phyloP scores from a whole-genome alignment of 306 rosid species.

The Medicago ruthenica region DNA sequence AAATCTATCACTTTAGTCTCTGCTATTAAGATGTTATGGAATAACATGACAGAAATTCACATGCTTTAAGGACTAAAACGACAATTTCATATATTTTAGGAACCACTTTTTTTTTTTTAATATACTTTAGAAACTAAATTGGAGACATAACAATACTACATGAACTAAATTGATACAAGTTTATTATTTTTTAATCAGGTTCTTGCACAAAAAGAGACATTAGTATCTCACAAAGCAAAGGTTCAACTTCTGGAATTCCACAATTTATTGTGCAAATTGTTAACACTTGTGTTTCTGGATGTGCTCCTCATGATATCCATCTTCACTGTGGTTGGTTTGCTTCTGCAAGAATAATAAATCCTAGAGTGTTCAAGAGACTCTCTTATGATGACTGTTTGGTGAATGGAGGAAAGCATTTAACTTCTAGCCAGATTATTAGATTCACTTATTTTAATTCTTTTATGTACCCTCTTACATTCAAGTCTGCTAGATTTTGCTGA shows the following conservation, averaged over 20 bases:
- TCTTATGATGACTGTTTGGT: slow-evolving; percentile 70
- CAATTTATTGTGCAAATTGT: slow-evolving; percentile 62
- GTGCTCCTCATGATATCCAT: slow-evolving; percentile 64
- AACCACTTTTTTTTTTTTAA: not conserved
- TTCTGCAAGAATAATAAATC: slow-evolving; percentile 62
- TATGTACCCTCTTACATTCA: slow-evolving; percentile 64
- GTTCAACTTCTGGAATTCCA: slow-evolving; percentile 63
- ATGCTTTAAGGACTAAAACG: not conserved
- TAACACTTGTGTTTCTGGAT: slow-evolving; percentile 67
- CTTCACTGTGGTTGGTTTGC: slow-evolving; percentile 85
- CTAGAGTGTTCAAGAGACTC: slow-evolving; percentile 66
- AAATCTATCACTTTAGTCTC: not conserved
- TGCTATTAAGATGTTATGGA: not conserved
- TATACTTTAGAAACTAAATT: not conserved
- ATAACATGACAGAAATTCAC: not conserved
- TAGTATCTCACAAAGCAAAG: slow-evolving; percentile 67
- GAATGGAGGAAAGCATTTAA: slow-evolving; percentile 64
- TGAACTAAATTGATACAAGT: not conserved
- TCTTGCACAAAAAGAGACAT: slow-evolving; percentile 62
- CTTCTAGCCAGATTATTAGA: slow-evolving; percentile 53
- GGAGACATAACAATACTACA: not conserved
- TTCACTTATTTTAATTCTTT: slow-evolving; percentile 71
- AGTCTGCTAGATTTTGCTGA: slow-evolving; percentile 64
- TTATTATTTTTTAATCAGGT: slow-evolving; percentile 39
- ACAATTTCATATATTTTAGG: not conserved